Conservation (phyloP, 129 eudicot genomes). For the Escallonia rubra region DNA sequence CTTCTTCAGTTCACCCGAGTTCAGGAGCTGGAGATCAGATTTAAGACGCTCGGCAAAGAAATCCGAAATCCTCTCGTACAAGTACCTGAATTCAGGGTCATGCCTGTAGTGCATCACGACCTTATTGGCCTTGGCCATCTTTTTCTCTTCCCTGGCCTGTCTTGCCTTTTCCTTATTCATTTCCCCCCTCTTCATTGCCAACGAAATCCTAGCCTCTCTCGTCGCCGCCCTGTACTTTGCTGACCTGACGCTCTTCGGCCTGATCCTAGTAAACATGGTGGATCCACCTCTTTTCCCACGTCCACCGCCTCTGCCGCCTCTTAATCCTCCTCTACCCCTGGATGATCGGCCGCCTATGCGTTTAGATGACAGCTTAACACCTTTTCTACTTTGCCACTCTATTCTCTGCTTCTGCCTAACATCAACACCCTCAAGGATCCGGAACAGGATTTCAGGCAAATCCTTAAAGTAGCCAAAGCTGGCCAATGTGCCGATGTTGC, state of each 20-base stretch:
- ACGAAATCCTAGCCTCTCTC: slow-evolving; percentile 1
- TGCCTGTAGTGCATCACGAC: not conserved
- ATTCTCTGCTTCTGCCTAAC: not conserved
- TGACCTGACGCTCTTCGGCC: not conserved
- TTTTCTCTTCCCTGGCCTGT: not conserved
- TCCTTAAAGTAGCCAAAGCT: slow-evolving; percentile 14
- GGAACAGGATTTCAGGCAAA: slow-evolving; percentile 10
- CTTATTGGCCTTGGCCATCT: slow-evolving; percentile 2
- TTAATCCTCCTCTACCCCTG: not conserved
- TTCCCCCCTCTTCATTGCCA: not conserved
- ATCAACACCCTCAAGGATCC: slow-evolving; percentile 1
- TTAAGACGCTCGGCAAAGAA: slow-evolving; percentile 8
- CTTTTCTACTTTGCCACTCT: not conserved
- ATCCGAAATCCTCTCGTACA: slow-evolving; percentile 13
- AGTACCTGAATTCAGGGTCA: slow-evolving; percentile 10
- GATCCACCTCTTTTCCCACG: too few relatives aligned
- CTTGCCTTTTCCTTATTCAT: not conserved
- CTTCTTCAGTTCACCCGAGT: not conserved
- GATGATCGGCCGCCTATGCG: not conserved
- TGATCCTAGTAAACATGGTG: not conserved
- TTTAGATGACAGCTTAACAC: not conserved
- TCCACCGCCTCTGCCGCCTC: too few relatives aligned
- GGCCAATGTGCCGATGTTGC: slow-evolving; percentile 8
- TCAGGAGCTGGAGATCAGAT: slow-evolving; percentile 1
- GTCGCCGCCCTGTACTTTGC: not conserved